A percentile compares a stretch with the other conserved stretches of the same genome.
Conservation (phyloP, 345 rosid genomes). For the Salix koriyanagi region DNA sequence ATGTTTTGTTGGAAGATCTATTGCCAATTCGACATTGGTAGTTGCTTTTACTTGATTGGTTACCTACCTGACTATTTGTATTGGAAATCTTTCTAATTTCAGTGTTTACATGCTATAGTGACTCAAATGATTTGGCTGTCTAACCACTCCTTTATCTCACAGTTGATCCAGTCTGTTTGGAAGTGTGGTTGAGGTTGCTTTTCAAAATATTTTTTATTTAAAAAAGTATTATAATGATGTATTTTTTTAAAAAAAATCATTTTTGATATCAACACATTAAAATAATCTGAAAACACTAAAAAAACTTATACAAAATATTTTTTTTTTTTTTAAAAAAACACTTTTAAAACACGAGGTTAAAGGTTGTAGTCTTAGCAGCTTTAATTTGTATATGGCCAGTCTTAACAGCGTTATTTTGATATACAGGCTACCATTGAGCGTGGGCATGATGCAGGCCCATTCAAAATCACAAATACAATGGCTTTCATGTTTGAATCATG, state of each 20-base stretch:
- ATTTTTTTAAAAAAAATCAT: too few species aligned
- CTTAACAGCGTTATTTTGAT: background rate
- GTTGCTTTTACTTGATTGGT: background rate
- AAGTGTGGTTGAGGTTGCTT: too few species aligned
- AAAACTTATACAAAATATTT: too few species aligned
- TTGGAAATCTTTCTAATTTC: background rate
- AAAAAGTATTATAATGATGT: too few species aligned
- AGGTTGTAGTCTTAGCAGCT: too few species aligned
- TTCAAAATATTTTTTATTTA: too few species aligned
- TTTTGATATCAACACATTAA: too few species aligned
- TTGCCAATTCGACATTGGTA: background rate
- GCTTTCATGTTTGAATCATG: constrained; percentile 96
- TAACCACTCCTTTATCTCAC: background rate
- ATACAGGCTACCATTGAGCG: constrained; percentile 59
- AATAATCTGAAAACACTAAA: too few species aligned
- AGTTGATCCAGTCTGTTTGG: background rate
- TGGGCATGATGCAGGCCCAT: constrained; percentile 62
- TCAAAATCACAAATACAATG: constrained; percentile 68
- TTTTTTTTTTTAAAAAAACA: too few species aligned
- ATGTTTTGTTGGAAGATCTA: background rate
- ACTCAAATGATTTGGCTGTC: background rate
- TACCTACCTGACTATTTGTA: background rate
- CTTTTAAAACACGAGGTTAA: too few species aligned
- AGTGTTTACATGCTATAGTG: background rate
- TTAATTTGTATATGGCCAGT: background rate